These are phyloP conservation scores for Collybia sp. DNA, from an alignment of 768 basidiomycete genomes.

Conservation along the genomic window DNA sequence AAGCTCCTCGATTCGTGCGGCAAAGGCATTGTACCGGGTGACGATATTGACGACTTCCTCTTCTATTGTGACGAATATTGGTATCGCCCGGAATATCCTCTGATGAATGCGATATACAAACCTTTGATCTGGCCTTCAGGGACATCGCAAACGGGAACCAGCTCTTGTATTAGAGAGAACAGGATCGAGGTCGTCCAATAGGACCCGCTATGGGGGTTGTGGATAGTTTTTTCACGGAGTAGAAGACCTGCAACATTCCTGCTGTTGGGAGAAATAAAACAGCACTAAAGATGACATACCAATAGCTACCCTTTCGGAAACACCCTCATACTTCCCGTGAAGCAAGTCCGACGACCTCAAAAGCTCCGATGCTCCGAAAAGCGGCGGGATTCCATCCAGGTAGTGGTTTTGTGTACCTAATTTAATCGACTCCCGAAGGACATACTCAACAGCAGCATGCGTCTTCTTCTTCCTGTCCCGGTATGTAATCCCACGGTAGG, in stretches of 20 bases:
- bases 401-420: slow-evolving; percentile 75
- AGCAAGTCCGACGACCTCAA: slow-evolving; percentile 31
- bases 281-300: slow-evolving; percentile 34
- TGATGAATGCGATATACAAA: slow-evolving; percentile 21
- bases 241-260: slow-evolving; percentile 44
- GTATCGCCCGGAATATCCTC: too few species aligned
- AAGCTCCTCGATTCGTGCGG: slow-evolving; percentile 54
- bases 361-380: slow-evolving; percentile 52
- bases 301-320: slow-evolving; percentile 52
- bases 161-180: slow-evolving; percentile 72
- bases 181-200: slow-evolving; percentile 71
- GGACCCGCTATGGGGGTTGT: slow-evolving; percentile 55
- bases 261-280: slow-evolving; percentile 1
- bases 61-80: slow-evolving; percentile 22
- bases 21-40: slow-evolving; percentile 62
- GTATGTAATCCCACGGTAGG: slow-evolving; percentile 59
- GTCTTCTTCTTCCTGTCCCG: slow-evolving; percentile 60
- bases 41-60: slow-evolving; percentile 44
- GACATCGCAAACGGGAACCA: slow-evolving; percentile 49
- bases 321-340: slow-evolving; percentile 25
- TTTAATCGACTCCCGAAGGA: slow-evolving; percentile 82
- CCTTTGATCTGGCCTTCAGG: slow-evolving; percentile 36
- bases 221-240: slow-evolving; percentile 62
- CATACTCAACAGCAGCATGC: slow-evolving; percentile 56
- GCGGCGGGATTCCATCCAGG: slow-evolving; percentile 66